phyloP scores from a whole-genome alignment of 805 yeast genomes.

The Priceomyces medius region DNA sequence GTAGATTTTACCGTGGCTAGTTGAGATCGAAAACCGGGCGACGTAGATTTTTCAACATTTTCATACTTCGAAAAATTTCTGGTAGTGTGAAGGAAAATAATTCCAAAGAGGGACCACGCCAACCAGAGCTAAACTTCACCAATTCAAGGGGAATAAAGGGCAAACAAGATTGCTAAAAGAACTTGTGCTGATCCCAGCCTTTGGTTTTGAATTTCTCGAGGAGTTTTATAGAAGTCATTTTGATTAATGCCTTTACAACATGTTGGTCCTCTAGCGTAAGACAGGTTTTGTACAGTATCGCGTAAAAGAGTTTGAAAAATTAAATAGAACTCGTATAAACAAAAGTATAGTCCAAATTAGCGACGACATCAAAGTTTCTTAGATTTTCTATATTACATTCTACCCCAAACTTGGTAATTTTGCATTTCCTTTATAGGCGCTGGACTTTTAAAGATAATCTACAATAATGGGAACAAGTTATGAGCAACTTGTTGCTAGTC shows the following conservation, averaged over 20 bases:
- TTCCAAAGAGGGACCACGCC: too few relatives aligned
- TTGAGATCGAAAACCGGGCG: not conserved
- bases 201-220: too few relatives aligned
- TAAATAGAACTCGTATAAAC: not conserved
- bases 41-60: slow-evolving; percentile 4
- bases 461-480: slow-evolving; percentile 23
- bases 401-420: not conserved
- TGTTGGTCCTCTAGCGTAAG: too few relatives aligned
- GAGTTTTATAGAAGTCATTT: too few relatives aligned
- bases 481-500: slow-evolving; percentile 52
- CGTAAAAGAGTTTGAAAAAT: not conserved
- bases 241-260: too few relatives aligned
- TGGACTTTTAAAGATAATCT: not conserved
- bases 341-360: not conserved
- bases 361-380: not conserved
- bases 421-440: not conserved
- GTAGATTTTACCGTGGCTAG: slow-evolving; percentile 1
- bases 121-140: too few relatives aligned
- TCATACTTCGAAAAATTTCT: slow-evolving; percentile 2
- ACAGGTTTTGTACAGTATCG: too few relatives aligned
- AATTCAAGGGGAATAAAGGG: too few relatives aligned
- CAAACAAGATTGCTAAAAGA: too few relatives aligned
- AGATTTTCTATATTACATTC: too few relatives aligned
- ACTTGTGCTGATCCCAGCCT: too few relatives aligned
- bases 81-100: slow-evolving; percentile 1